Evolutionary conservation across 2,329 filamentous ascomycete species (phyloP).

Genomic region (Elsinoe perseae): DNA sequence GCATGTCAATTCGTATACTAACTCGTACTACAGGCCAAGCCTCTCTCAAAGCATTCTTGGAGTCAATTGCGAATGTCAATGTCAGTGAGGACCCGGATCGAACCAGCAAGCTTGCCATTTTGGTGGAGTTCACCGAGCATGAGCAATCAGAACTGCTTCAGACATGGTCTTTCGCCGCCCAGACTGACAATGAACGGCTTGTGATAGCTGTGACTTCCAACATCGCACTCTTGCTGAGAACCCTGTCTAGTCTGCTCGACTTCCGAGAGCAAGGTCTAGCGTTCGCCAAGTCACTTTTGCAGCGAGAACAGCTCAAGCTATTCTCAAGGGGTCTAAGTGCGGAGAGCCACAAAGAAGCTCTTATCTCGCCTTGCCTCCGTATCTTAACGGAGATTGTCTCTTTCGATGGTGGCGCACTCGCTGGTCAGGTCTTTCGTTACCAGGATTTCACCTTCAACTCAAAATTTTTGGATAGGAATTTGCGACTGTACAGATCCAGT

Average conservation of each 20-base stretch:
- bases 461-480: constrained; percentile 69
- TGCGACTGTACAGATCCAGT: constrained; percentile 57
- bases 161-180: constrained; percentile 76
- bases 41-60: constrained; percentile 66
- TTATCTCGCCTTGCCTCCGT: constrained; percentile 82
- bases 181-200: constrained; percentile 71
- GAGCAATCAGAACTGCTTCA: constrained; percentile 76
- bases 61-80: constrained; percentile 50
- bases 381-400: constrained; percentile 77
- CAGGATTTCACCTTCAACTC: constrained; percentile 64
- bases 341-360: constrained; percentile 73
- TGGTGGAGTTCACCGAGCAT: constrained; percentile 62
- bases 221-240: constrained; percentile 71
- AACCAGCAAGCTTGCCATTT: constrained; percentile 47
- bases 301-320: constrained; percentile 71
- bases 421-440: constrained; percentile 63
- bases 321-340: constrained; percentile 71
- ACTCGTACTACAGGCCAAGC: not conserved
- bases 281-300: constrained; percentile 73
- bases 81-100: constrained; percentile 43
- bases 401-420: constrained; percentile 77
- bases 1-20: too few species aligned
- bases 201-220: constrained; percentile 74
- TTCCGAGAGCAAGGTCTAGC: constrained; percentile 67
- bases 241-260: constrained; percentile 65